Evolutionary conservation across 345 rosid genomes (phyloP).

Genomic region (Hypericum perforatum): DNA sequence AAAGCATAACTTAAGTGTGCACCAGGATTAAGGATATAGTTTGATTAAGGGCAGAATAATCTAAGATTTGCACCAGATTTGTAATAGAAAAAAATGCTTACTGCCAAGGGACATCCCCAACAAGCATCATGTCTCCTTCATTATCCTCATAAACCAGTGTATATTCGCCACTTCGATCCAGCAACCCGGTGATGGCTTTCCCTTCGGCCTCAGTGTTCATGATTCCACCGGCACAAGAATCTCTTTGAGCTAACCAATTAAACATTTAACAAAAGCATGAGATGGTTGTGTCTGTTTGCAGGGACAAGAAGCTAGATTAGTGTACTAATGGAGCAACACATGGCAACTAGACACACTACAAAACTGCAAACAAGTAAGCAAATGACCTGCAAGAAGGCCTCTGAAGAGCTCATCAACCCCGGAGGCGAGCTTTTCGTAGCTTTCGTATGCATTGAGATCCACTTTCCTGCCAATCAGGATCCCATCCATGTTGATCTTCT

Average conservation of each 20-base stretch:
- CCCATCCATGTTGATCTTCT: conserved; percentile 41
- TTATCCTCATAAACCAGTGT: conserved; percentile 38
- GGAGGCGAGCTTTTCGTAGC: conserved; percentile 32
- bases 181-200: conserved; percentile 6
- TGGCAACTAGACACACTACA: too few species aligned
- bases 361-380: too few species aligned
- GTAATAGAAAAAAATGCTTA: conserved; percentile 9
- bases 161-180: conserved; percentile 18
- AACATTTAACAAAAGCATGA: not conserved
- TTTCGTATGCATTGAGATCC: conserved; percentile 33
- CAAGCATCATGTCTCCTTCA: conserved; percentile 44
- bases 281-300: not conserved
- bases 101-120: conserved; percentile 46
- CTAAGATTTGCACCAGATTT: not conserved
- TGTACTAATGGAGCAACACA: not conserved
- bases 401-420: conserved; percentile 39
- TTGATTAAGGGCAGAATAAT: too few species aligned
- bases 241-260: conserved; percentile 13
- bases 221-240: conserved; percentile 1
- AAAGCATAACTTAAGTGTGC: not conserved
- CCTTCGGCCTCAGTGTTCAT: conserved; percentile 1
- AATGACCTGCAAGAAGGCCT: conserved; percentile 32
- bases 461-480: conserved; percentile 42
- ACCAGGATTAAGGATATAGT: not conserved
- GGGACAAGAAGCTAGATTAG: not conserved